Conservation (phyloP, 352 stramenopile species). For the Phytopythium mirpurense region DNA sequence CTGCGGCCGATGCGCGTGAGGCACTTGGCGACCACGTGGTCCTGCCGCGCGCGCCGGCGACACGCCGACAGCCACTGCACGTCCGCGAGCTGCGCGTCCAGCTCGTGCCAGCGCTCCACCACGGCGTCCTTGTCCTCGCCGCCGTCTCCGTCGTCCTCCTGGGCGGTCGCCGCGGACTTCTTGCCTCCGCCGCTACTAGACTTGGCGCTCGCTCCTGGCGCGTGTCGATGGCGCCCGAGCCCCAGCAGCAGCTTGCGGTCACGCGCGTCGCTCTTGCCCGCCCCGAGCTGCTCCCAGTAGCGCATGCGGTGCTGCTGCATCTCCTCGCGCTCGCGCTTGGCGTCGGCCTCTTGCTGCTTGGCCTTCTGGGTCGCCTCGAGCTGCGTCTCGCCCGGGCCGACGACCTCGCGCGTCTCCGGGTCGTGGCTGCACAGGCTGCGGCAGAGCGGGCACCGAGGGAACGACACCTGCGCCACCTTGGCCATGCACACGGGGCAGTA, state of each 20-base stretch:
- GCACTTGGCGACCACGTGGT: constrained; percentile 54
- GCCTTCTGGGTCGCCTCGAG: constrained; percentile 32
- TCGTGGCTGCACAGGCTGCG: constrained; percentile 57
- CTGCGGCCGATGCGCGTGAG: constrained; percentile 49
- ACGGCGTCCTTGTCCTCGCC: constrained; percentile 5
- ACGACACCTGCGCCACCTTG: constrained; percentile 61
- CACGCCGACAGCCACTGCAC: constrained; percentile 56
- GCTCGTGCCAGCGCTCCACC: constrained; percentile 8
- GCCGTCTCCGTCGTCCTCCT: not conserved
- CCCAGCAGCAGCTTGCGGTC: constrained; percentile 30
- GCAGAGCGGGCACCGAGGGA: constrained; percentile 60
- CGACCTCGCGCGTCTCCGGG: constrained; percentile 39
- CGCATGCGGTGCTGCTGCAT: constrained; percentile 63
- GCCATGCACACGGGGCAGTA: constrained; percentile 75
- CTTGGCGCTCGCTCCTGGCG: not conserved
- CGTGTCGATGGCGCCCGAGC: constrained; percentile 10
- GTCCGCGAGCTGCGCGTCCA: constrained; percentile 28
- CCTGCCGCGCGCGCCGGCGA: constrained; percentile 22
- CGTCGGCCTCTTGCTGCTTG: constrained; percentile 39
- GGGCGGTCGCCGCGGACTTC: not conserved
- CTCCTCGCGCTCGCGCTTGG: constrained; percentile 42
- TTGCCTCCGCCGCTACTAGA: not conserved
- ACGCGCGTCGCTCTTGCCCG: constrained; percentile 21
- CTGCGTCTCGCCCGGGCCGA: constrained; percentile 58
- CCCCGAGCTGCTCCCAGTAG: constrained; percentile 43